phyloP scores from a whole-genome alignment of 2,329 filamentous ascomycete species.

The Pleoardoris graminearum region DNA sequence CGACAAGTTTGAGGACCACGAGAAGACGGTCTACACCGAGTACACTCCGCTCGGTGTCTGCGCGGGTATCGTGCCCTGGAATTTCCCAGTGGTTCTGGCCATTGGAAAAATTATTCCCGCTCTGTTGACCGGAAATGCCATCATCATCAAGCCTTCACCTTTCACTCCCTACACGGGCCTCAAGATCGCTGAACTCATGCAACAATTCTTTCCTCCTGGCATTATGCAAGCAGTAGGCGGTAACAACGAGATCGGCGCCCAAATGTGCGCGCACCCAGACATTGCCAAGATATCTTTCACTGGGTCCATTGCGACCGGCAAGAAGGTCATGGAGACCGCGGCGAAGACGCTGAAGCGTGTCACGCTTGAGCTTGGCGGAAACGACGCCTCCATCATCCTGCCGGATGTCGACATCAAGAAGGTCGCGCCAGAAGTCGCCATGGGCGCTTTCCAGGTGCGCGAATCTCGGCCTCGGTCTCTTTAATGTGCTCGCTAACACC shows the following conservation, averaged over 20 bases:
- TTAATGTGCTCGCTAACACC: no score
- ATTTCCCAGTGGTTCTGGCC: slow-evolving; percentile 58
- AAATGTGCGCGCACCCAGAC: slow-evolving; percentile 62
- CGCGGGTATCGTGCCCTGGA: slow-evolving; percentile 48
- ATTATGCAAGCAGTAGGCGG: slow-evolving; percentile 66
- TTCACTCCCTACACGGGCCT: slow-evolving; percentile 62
- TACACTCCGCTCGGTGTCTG: slow-evolving; percentile 55
- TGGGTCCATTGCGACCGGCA: slow-evolving; percentile 63
- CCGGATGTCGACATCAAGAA: slow-evolving; percentile 61
- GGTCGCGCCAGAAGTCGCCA: slow-evolving; percentile 54
- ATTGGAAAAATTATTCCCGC: slow-evolving; percentile 61
- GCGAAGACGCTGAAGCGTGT: slow-evolving; percentile 63
- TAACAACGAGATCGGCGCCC: slow-evolving; percentile 62
- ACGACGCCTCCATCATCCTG: slow-evolving; percentile 63
- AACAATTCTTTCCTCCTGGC: slow-evolving; percentile 62
- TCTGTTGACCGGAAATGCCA: slow-evolving; percentile 59
- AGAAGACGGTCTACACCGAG: slow-evolving; percentile 52
- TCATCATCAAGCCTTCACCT: slow-evolving; percentile 61
- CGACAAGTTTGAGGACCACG: slow-evolving; percentile 50
- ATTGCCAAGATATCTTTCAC: slow-evolving; percentile 68
- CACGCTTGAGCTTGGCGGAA: slow-evolving; percentile 65
- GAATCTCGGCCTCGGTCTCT: no score
- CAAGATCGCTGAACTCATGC: slow-evolving; percentile 63
- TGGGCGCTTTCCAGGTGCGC: slow-evolving; percentile 58
- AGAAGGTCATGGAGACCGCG: slow-evolving; percentile 62